These are phyloP conservation scores for Vigna radiata DNA, from an alignment of 306 rosid species.

Conservation along the genomic window DNA sequence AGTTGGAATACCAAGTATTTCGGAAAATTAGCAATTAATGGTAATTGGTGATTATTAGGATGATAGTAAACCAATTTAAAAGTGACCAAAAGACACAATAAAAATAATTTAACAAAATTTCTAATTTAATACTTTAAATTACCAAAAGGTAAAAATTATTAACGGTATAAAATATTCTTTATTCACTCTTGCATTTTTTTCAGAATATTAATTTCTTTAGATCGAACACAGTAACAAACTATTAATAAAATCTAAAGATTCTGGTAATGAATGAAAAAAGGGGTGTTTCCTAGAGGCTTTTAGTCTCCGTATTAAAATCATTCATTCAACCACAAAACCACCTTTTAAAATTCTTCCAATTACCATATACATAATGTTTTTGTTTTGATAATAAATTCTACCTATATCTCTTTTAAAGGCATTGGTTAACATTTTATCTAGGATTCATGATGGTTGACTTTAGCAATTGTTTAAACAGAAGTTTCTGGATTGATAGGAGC, in stretches of 20 bases:
- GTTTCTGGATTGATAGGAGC: conserved; percentile 18
- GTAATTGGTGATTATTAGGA: background rate
- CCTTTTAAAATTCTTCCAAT: background rate
- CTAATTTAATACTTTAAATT: background rate
- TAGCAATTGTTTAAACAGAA: background rate
- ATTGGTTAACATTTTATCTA: background rate
- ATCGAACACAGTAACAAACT: conserved; percentile 16
- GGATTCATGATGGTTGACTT: conserved; percentile 14
- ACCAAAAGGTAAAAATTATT: background rate
- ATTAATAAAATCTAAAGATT: conserved; percentile 9
- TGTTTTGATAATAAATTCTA: background rate
- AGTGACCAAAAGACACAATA: background rate
- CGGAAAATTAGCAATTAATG: background rate
- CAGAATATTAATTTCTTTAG: background rate
- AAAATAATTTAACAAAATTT: background rate
- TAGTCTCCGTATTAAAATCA: too few relatives aligned
- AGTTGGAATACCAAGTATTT: background rate
- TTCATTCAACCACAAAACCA: too few relatives aligned
- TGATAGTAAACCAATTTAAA: too few relatives aligned
- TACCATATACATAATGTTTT: background rate
- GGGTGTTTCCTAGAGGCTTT: too few relatives aligned
- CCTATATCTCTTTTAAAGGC: background rate
- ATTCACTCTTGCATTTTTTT: background rate
- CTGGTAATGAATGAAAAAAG: background rate
- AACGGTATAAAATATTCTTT: background rate